These are phyloP conservation scores for Jatropha podagrica DNA, from an alignment of 441 rosid genomes.

Conservation along the genomic window DNA sequence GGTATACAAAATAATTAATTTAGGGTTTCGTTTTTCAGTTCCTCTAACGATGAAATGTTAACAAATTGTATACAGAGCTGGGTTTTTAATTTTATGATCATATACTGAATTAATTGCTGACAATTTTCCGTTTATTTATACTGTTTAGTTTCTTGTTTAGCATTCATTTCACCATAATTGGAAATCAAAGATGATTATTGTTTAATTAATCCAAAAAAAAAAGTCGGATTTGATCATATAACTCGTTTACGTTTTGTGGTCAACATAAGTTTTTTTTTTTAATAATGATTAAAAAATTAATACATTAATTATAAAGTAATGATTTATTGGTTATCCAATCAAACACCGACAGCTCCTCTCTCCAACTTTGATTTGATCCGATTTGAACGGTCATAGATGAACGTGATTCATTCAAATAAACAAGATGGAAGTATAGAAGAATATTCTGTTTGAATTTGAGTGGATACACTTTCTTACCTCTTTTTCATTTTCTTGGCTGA, in stretches of 20 bases:
- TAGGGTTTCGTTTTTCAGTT: background rate
- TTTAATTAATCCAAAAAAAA: background rate
- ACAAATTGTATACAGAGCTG: conserved; percentile 6
- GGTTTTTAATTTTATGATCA: background rate
- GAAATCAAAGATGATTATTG: background rate
- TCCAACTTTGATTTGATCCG: conserved; percentile 8
- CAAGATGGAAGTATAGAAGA: no score
- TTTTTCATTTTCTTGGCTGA: background rate
- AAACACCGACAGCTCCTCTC: conserved; percentile 1
- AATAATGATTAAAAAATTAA: background rate
- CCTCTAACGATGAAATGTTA: background rate
- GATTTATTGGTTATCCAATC: conserved; percentile 7
- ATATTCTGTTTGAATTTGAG: no score
- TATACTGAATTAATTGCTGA: background rate
- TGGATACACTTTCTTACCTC: background rate
- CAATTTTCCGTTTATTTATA: background rate
- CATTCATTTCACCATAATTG: background rate
- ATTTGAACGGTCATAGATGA: conserved; percentile 19
- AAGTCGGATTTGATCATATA: background rate
- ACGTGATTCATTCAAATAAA: background rate
- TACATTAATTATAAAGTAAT: background rate
- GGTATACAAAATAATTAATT: background rate
- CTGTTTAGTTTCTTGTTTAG: no score
- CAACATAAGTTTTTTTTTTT: no score
- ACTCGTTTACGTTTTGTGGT: no score